Percentiles rank a stretch among this genome's conserved stretches.
These are phyloP conservation scores for Solanum pennellii DNA, from an alignment of 257 asterid genomes.

Conservation along the genomic window DNA sequence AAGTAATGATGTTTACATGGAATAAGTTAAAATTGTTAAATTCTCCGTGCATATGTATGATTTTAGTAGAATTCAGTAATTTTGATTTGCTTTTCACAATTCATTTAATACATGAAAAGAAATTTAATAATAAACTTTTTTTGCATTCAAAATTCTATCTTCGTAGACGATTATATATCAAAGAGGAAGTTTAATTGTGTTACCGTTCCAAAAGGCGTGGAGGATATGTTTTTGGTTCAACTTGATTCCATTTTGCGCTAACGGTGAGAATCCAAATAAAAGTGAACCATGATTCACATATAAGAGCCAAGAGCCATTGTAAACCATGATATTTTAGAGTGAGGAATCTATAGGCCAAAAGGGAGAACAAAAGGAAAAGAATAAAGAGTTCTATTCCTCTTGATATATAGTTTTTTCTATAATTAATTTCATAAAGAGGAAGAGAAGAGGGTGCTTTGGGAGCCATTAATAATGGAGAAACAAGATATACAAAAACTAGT, in stretches of 20 bases:
- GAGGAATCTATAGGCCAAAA: slow-evolving; percentile 11
- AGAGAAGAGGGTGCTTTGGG: neutral
- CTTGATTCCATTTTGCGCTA: slow-evolving; percentile 21
- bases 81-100: neutral
- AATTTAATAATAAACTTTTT: too few species aligned
- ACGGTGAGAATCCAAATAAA: slow-evolving; percentile 18
- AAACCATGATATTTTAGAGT: slow-evolving; percentile 1
- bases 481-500: neutral
- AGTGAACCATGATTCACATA: slow-evolving; percentile 32
- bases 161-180: too few species aligned
- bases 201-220: slow-evolving; percentile 17
- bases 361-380: slow-evolving; percentile 19
- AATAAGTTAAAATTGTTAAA: too few species aligned
- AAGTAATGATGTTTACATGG: too few species aligned
- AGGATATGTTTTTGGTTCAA: slow-evolving; percentile 5
- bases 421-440: slow-evolving; percentile 11
- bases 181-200: neutral
- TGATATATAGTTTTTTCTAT: slow-evolving; percentile 1
- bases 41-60: too few species aligned
- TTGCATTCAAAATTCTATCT: neutral
- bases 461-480: slow-evolving; percentile 1
- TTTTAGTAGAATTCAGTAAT: too few species aligned
- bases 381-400: slow-evolving; percentile 14
- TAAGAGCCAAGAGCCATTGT: slow-evolving; percentile 15
- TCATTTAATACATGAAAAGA: too few species aligned